Evolutionary conservation across 257 asterid genomes (phyloP).

Genomic region (Fraxinus cuspidata): DNA sequence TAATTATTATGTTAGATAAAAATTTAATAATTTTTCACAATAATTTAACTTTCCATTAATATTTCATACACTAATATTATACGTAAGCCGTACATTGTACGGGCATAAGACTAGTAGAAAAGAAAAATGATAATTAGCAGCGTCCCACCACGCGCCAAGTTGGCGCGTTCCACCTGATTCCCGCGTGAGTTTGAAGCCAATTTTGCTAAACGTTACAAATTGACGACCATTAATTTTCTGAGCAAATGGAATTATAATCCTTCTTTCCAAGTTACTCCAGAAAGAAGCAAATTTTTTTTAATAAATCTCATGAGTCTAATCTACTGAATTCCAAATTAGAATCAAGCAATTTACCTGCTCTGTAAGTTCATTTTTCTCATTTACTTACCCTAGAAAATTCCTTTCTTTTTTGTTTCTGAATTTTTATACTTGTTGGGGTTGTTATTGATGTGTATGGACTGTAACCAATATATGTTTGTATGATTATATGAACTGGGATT

Average conservation of each 20-base stretch:
- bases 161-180: constrained; percentile 4
- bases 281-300: constrained; percentile 7
- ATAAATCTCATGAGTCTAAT: constrained; percentile 28
- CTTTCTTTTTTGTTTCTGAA: constrained; percentile 23
- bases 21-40: no score
- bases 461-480: constrained; percentile 14
- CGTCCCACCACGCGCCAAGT: constrained; percentile 2
- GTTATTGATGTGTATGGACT: constrained; percentile 21
- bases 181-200: constrained; percentile 3
- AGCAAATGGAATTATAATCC: constrained; percentile 1
- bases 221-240: constrained; percentile 1
- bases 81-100: no score
- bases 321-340: constrained; percentile 26
- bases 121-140: background rate
- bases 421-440: constrained; percentile 16
- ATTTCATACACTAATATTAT: no score
- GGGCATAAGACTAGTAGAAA: no score
- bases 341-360: constrained; percentile 32
- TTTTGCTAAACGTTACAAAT: background rate
- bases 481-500: constrained; percentile 27
- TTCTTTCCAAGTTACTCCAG: constrained; percentile 33
- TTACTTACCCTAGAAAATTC: constrained; percentile 27
- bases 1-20: no score
- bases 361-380: constrained; percentile 31
- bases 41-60: no score